These are phyloP conservation scores for Delphinella strobiligena DNA, from an alignment of 2,329 filamentous ascomycete species.

Conservation along the genomic window DNA sequence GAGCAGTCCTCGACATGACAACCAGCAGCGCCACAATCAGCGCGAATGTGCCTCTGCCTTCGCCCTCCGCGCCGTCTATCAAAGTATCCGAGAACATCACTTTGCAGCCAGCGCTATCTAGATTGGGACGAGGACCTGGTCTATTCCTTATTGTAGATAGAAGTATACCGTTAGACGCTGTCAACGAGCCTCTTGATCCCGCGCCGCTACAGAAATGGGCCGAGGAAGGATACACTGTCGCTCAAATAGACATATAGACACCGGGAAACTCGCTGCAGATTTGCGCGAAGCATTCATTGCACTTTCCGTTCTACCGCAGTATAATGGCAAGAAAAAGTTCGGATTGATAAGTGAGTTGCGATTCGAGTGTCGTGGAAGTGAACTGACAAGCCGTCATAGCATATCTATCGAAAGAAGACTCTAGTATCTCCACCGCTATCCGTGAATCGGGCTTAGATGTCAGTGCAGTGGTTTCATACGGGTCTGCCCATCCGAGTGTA, in stretches of 20 bases:
- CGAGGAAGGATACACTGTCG: constrained; percentile 56
- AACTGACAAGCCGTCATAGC: constrained; percentile 13
- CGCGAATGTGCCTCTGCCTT: too few relatives aligned
- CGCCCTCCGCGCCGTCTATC: too few relatives aligned
- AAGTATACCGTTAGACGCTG: constrained; percentile 16
- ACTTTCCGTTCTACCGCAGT: constrained; percentile 16
- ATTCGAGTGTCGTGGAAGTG: neutral
- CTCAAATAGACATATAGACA: constrained; percentile 32
- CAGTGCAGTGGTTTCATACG: constrained; percentile 11
- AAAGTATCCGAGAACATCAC: constrained; percentile 9
- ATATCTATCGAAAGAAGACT: constrained; percentile 6
- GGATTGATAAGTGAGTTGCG: constrained; percentile 21
- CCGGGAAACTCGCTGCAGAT: constrained; percentile 11
- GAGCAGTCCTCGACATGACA: too few relatives aligned
- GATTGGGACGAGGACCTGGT: constrained; percentile 36
- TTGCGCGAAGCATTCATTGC: constrained; percentile 14
- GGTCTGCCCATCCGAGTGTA: constrained; percentile 9
- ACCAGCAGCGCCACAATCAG: too few relatives aligned
- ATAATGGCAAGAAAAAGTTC: constrained; percentile 28
- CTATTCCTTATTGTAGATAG: constrained; percentile 33
- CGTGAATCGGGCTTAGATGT: constrained; percentile 15
- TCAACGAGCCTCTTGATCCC: constrained; percentile 36
- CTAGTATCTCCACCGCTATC: constrained; percentile 7
- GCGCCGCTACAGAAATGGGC: constrained; percentile 55
- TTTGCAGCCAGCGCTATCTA: constrained; percentile 37